Percentiles rank a stretch among this genome's conserved stretches.
phyloP scores from a whole-genome alignment of 495 filamentous ascomycete genomes.

The Penicillium subrubescens region DNA sequence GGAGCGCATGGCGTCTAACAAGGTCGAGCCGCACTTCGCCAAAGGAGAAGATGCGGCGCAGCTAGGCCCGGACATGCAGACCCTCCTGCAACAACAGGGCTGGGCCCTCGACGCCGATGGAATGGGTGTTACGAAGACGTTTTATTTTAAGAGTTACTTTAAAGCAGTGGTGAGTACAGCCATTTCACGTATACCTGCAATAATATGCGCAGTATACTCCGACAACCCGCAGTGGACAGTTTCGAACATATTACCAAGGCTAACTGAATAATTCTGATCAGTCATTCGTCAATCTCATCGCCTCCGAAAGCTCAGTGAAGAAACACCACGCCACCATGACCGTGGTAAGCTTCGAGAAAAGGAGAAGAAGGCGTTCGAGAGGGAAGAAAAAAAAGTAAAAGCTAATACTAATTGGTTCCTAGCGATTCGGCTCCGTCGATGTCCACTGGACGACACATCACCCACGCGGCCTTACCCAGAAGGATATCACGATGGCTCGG shows the following conservation, averaged over 20 bases:
- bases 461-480: conserved; percentile 67
- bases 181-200: not conserved
- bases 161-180: conserved; percentile 43
- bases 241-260: not conserved
- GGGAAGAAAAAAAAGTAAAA: conserved; percentile 3
- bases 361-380: conserved; percentile 1
- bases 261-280: conserved; percentile 10
- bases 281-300: conserved; percentile 45
- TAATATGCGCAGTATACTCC: not conserved
- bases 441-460: conserved; percentile 74
- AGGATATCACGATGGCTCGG: conserved; percentile 65
- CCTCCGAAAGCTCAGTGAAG: conserved; percentile 43
- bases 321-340: conserved; percentile 54
- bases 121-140: conserved; percentile 46
- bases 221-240: not conserved
- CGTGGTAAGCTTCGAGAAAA: conserved; percentile 31
- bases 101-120: conserved; percentile 44
- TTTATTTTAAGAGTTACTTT: conserved; percentile 49
- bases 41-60: conserved; percentile 38
- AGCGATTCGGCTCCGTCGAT: conserved; percentile 49
- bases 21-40: conserved; percentile 32
- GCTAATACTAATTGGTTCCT: conserved; percentile 7
- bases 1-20: conserved; percentile 29
- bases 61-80: conserved; percentile 24
- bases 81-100: conserved; percentile 36